These are phyloP conservation scores for Beta vulgaris DNA, from an alignment of 148 eudicot genomes.

Conservation along the genomic window DNA sequence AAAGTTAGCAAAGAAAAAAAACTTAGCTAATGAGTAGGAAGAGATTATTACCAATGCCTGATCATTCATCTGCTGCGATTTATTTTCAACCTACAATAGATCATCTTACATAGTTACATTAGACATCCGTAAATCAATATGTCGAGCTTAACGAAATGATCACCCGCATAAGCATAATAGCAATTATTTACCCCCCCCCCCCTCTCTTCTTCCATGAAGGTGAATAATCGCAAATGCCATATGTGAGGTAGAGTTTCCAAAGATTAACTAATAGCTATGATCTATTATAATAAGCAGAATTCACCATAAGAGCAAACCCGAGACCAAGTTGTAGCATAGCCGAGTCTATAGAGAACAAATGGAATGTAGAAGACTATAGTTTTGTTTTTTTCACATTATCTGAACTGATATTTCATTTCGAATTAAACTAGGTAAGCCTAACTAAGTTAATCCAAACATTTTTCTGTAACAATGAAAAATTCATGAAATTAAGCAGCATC, in stretches of 20 bases:
- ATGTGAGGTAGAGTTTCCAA: too few species aligned
- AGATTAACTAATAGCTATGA: not conserved
- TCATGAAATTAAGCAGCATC: not conserved
- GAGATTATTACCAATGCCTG: conserved; percentile 70
- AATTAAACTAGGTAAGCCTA: not conserved
- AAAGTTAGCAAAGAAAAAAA: not conserved
- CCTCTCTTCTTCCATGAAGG: too few species aligned
- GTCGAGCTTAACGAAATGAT: too few species aligned
- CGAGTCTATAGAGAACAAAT: not conserved
- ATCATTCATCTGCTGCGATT: conserved; percentile 66
- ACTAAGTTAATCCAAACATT: too few species aligned
- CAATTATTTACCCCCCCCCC: too few species aligned
- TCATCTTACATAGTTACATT: conserved; percentile 1
- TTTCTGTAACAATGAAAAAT: too few species aligned
- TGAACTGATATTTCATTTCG: not conserved
- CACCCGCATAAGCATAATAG: too few species aligned
- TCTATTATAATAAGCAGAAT: not conserved
- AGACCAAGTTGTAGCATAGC: not conserved
- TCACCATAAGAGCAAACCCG: not conserved
- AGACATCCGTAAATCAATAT: conserved; percentile 1
- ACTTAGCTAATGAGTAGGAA: not conserved
- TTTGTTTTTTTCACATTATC: too few species aligned
- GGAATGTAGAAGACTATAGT: not conserved
- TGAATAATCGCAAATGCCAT: too few species aligned
- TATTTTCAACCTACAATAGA: conserved; percentile 66